These are phyloP conservation scores for Fusarium chlamydosporum DNA, from an alignment of 2,329 filamentous ascomycete species.

Conservation along the genomic window DNA sequence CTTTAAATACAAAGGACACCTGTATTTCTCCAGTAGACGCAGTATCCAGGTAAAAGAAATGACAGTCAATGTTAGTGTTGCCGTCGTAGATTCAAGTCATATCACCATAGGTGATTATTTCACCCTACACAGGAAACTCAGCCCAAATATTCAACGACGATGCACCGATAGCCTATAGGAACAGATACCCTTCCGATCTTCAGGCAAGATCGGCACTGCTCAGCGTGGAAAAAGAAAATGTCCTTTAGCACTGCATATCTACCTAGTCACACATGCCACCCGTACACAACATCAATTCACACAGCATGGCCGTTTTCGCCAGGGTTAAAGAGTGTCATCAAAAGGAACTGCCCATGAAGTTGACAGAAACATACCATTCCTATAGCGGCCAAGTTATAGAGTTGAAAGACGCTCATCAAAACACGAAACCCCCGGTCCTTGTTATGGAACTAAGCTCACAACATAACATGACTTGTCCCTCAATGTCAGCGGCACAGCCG, in stretches of 20 bases:
- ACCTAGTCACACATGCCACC: slow-evolving; percentile 20
- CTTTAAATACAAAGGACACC: background rate
- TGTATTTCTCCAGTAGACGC: background rate
- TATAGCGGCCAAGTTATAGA: background rate
- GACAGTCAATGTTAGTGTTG: background rate
- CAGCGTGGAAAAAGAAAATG: slow-evolving; percentile 10
- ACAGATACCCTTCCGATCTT: slow-evolving; percentile 1
- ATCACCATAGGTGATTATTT: background rate
- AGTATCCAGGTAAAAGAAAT: background rate
- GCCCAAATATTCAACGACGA: background rate
- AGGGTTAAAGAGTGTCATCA: slow-evolving; percentile 3
- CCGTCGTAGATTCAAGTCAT: background rate
- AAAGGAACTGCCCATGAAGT: background rate
- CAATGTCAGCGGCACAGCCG: slow-evolving; percentile 35
- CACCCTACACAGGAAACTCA: slow-evolving; percentile 8
- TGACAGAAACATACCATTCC: slow-evolving; percentile 1
- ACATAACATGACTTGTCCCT: slow-evolving; percentile 11
- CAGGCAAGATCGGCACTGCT: slow-evolving; percentile 19
- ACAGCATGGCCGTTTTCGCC: slow-evolving; percentile 28
- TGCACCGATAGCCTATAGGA: slow-evolving; percentile 3
- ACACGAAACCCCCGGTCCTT: slow-evolving; percentile 8
- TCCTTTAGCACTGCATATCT: slow-evolving; percentile 7
- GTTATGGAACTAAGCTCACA: slow-evolving; percentile 1
- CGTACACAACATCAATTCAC: slow-evolving; percentile 14
- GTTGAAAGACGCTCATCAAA: slow-evolving; percentile 1